Percentiles rank a stretch among this genome's conserved stretches.
These are phyloP conservation scores for Penicillium steckii DNA, from an alignment of 495 filamentous ascomycete genomes.

Conservation along the genomic window DNA sequence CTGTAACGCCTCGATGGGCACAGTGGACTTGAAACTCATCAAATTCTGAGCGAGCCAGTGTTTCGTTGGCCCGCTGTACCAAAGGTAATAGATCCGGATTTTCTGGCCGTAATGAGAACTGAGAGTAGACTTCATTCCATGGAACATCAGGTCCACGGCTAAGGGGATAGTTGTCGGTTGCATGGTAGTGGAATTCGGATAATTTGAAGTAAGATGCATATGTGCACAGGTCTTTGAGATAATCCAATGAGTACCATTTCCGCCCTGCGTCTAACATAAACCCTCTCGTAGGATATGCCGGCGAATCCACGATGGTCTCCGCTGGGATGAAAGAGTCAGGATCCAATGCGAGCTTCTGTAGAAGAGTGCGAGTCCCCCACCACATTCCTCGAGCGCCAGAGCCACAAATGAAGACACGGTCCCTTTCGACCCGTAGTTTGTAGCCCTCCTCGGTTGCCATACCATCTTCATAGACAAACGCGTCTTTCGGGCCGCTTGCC, in stretches of 20 bases:
- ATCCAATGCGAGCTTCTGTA: constrained; percentile 45
- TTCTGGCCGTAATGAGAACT: constrained; percentile 49
- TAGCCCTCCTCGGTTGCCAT: constrained; percentile 49
- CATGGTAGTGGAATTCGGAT: constrained; percentile 58
- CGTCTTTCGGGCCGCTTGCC: not conserved
- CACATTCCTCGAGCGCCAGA: constrained; percentile 52
- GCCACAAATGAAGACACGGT: constrained; percentile 39
- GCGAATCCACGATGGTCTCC: constrained; percentile 39
- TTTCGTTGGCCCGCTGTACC: constrained; percentile 47
- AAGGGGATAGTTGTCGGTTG: constrained; percentile 56
- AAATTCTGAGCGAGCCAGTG: constrained; percentile 45
- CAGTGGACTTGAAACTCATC: constrained; percentile 52
- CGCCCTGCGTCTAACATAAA: constrained; percentile 56
- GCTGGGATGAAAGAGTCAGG: constrained; percentile 23
- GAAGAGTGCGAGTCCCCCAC: constrained; percentile 54
- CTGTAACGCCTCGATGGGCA: constrained; percentile 48
- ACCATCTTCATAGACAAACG: constrained; percentile 48
- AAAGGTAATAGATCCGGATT: constrained; percentile 38
- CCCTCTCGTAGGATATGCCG: constrained; percentile 48
- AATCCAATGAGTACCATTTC: constrained; percentile 54
- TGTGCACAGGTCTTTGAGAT: constrained; percentile 55
- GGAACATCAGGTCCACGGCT: constrained; percentile 51
- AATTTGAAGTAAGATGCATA: constrained; percentile 58
- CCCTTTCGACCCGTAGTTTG: constrained; percentile 29
- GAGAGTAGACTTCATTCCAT: constrained; percentile 51